Evolutionary conservation across 2,329 filamentous ascomycete genomes (phyloP).

Genomic region (Cladobotryum protrusum): DNA sequence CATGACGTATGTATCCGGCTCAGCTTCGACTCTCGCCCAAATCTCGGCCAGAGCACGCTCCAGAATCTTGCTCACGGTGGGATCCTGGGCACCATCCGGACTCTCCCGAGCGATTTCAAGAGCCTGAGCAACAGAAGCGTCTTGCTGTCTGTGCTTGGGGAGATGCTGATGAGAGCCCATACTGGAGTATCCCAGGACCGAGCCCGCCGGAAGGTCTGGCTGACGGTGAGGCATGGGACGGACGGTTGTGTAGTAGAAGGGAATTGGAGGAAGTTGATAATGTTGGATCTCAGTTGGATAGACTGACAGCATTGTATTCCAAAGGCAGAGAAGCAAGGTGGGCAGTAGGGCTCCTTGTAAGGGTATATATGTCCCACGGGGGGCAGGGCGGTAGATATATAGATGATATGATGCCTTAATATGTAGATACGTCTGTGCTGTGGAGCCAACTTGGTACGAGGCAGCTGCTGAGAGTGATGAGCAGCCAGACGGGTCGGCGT

Average conservation of each 20-base stretch:
- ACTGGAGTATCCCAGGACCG: constrained; percentile 8
- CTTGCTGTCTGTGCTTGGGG: constrained; percentile 20
- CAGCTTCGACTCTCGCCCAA: constrained; percentile 59
- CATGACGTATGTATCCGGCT: constrained; percentile 67
- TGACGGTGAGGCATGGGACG: constrained; percentile 20
- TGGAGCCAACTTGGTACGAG: neutral
- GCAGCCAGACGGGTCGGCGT: constrained; percentile 7
- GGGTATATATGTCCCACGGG: constrained; percentile 13
- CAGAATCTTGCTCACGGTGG: constrained; percentile 57
- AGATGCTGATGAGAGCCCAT: constrained; percentile 7
- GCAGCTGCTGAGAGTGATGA: neutral
- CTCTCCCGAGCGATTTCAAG: constrained; percentile 71
- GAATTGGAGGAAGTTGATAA: constrained; percentile 1
- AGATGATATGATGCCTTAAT: neutral
- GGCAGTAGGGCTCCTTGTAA: constrained; percentile 3
- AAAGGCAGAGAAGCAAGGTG: neutral
- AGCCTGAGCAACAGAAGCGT: constrained; percentile 54
- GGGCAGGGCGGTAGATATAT: neutral
- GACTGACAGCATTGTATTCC: constrained; percentile 18
- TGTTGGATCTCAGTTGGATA: constrained; percentile 13
- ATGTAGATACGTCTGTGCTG: constrained; percentile 5
- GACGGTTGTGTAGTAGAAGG: constrained; percentile 5
- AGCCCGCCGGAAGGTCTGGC: constrained; percentile 11
- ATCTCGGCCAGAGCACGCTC: constrained; percentile 57
- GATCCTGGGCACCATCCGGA: constrained; percentile 58